Conservation (phyloP, 176 grass and related monocot species). For the Cenchrus americanus region DNA sequence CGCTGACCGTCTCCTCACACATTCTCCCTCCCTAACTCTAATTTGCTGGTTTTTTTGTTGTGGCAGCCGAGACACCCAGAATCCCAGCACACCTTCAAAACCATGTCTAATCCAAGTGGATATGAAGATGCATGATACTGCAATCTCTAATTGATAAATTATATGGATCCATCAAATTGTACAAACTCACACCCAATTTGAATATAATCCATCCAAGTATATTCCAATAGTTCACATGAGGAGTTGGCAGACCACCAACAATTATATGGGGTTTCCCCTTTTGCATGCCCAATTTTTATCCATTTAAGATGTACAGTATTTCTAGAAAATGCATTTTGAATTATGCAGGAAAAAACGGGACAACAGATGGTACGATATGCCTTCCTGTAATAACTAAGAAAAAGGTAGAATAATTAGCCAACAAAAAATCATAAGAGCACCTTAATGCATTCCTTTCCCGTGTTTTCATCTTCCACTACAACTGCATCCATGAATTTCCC, state of each 20-base stretch:
- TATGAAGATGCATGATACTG: not conserved
- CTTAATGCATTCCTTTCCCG: slow-evolving; percentile 99
- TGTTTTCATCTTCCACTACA: slow-evolving; percentile 95
- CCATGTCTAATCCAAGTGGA: not conserved
- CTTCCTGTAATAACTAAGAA: not conserved
- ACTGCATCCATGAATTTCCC: slow-evolving; percentile 99
- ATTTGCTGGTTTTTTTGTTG: no score
- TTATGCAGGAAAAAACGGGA: not conserved
- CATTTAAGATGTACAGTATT: slow-evolving; percentile 29
- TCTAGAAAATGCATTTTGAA: slow-evolving; percentile 8
- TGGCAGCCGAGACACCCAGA: no score
- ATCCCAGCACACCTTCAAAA: no score
- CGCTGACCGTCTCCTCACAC: no score
- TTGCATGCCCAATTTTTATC: slow-evolving; percentile 6
- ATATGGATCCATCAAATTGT: not conserved
- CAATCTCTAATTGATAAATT: slow-evolving; percentile 5
- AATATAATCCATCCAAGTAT: slow-evolving; percentile 30
- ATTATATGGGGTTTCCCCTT: slow-evolving; percentile 20
- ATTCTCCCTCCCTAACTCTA: no score
- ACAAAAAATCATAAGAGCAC: slow-evolving; percentile 48
- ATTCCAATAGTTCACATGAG: not conserved
- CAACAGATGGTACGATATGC: not conserved
- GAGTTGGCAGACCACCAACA: not conserved
- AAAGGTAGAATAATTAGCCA: slow-evolving; percentile 10
- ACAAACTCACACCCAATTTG: not conserved